phyloP scores from a whole-genome alignment of 441 rosid species.

The Gossypium trilobum region DNA sequence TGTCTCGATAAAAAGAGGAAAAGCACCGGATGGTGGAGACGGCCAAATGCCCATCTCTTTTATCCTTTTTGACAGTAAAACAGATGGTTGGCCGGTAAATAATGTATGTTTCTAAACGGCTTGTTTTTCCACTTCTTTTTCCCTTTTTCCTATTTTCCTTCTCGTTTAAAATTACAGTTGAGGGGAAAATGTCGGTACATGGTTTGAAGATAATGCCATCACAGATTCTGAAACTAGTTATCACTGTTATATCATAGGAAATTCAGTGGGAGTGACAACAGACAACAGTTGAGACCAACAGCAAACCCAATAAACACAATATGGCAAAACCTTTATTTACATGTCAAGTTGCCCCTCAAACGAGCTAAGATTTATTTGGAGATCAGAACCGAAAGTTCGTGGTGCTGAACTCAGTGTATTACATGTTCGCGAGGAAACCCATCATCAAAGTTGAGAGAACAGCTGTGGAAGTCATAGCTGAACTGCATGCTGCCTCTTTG shows the following conservation, averaged over 20 bases:
- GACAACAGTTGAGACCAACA: not conserved
- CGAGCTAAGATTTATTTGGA: not conserved
- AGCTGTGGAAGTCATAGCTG: constrained; percentile 55
- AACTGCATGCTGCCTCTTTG: constrained; percentile 29
- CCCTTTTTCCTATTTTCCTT: not conserved
- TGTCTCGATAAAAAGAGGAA: not conserved
- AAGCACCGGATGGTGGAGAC: not conserved
- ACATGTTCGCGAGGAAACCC: constrained; percentile 23
- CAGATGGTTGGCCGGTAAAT: not conserved
- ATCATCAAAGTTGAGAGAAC: constrained; percentile 59
- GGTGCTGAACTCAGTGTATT: not conserved
- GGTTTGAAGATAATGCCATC: too few species aligned
- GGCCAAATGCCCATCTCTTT: not conserved
- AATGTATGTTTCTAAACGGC: not conserved
- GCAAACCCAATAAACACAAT: not conserved
- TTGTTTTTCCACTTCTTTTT: not conserved
- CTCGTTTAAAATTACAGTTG: not conserved
- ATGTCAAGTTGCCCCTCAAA: not conserved
- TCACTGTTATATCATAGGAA: not conserved
- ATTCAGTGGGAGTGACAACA: not conserved
- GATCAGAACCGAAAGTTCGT: not conserved
- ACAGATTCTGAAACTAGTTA: not conserved
- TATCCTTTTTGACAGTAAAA: not conserved
- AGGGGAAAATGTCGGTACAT: too few species aligned
- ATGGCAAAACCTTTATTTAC: not conserved